Evolutionary conservation across 1,284 basidiomycete species (phyloP).

Genomic region (Melampsora larici-populina): DNA sequence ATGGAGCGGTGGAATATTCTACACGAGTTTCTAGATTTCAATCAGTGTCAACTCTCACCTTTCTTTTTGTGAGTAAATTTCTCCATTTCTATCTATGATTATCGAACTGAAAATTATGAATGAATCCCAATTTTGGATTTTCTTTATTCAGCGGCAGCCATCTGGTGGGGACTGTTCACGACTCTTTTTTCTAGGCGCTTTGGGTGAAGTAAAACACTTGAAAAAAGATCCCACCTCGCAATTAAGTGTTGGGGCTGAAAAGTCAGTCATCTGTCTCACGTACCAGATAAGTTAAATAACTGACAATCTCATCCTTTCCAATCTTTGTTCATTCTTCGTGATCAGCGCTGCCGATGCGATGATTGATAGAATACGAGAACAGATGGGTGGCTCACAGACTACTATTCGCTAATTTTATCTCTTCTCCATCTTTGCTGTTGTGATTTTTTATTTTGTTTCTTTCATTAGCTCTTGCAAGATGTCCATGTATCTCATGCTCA

Average conservation of each 20-base stretch:
- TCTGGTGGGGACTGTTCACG: constrained; percentile 27
- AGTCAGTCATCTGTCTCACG: constrained; percentile 2
- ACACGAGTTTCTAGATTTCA: constrained; percentile 37
- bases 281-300: neutral
- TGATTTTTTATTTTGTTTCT: too few relatives aligned
- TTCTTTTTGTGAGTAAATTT: constrained; percentile 24
- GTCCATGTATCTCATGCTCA: too few relatives aligned
- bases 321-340: neutral
- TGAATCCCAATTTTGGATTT: neutral
- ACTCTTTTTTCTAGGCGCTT: constrained; percentile 33
- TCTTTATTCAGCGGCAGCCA: constrained; percentile 14
- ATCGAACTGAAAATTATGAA: neutral
- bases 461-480: too few relatives aligned
- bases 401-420: constrained; percentile 28
- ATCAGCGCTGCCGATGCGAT: constrained; percentile 33
- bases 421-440: too few relatives aligned
- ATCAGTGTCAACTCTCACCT: constrained; percentile 40
- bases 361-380: constrained; percentile 33
- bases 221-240: constrained; percentile 41
- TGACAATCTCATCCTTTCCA: neutral
- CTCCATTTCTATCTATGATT: neutral
- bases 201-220: constrained; percentile 41
- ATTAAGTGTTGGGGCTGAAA: constrained; percentile 37
- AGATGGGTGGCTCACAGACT: constrained; percentile 40
- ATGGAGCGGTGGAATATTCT: constrained; percentile 37